Base-by-base conservation (phyloP, 2,329 filamentous ascomycete genomes). In the Hymenoscyphus salicellus region DNA sequence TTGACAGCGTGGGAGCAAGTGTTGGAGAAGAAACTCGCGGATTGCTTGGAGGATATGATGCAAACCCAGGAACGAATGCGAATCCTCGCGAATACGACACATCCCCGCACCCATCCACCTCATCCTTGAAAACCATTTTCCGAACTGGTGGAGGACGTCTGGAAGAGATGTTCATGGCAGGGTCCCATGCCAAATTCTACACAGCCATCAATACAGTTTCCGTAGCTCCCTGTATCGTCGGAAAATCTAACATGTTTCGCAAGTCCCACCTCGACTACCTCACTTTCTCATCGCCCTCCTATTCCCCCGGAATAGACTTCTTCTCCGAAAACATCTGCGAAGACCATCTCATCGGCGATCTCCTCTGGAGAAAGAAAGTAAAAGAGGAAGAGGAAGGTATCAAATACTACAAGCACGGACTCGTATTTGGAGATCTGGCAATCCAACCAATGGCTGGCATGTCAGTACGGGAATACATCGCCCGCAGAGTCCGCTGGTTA, bases 231-330 rank as follows among this genome's bases (percentile, higher is more conserved):
- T 99, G 95, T 77, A 90, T 96, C 64, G 89, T 98, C 26, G 95
- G 95, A 60, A 99, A 99, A 80, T 96, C 92, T 73, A 98, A 96
- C 79, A 98, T 99, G 93, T 99, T 98, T 79, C 90, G 95, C 65
- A 91, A 90, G 67, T 91, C 92, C 0, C 94, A 99, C 73, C 86
- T 99, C 41, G 86, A 97, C 77, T 84, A 85, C 69, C 85, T 95
- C 8, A 88, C 87, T 36, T 81, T 70, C 73, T 76, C 67, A 71
- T 38, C 36, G 8, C 79, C 72, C 70, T 77, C 63, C 65, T 79
- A 72, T 76, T 83, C 70, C 75, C 87, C 79, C 0, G 96, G 95
- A 0, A 89, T 99, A 69, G 93, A 98, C 77, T 93, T 89, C 78
- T 99, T 99, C 78, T 96, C 92, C 2, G 85, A 92, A 69, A 96